Percentiles rank a stretch among this genome's conserved stretches.
phyloP scores from a whole-genome alignment of 2,329 filamentous ascomycete species.

The Colletotrichum sp. region DNA sequence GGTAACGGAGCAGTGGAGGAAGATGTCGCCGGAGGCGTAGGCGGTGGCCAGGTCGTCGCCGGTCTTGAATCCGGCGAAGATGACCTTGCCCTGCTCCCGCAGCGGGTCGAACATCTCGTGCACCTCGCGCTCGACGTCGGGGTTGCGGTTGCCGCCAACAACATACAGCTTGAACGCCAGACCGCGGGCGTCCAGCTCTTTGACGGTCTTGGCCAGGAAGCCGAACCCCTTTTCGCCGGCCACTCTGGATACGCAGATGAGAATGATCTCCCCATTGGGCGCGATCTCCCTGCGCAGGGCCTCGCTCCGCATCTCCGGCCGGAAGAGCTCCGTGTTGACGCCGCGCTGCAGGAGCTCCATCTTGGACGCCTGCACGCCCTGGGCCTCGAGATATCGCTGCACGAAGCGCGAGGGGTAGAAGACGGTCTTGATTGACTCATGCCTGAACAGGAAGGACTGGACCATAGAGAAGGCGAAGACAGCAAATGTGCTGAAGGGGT shows the following conservation, averaged over 20 bases:
- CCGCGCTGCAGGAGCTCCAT: conserved; percentile 67
- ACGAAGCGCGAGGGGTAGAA: conserved; percentile 74
- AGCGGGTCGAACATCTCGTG: conserved; percentile 63
- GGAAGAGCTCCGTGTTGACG: conserved; percentile 68
- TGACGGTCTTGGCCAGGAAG: conserved; percentile 64
- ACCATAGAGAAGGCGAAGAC: conserved; percentile 67
- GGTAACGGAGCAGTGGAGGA: conserved; percentile 73
- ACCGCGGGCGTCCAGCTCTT: conserved; percentile 57
- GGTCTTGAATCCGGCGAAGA: conserved; percentile 71
- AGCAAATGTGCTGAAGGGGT: conserved; percentile 64
- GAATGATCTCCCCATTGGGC: conserved; percentile 66
- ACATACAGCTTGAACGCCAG: conserved; percentile 69
- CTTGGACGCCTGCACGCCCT: conserved; percentile 60
- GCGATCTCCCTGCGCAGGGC: conserved; percentile 59
- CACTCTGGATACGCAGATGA: conserved; percentile 70
- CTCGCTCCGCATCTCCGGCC: conserved; percentile 56
- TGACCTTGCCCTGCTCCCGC: conserved; percentile 53
- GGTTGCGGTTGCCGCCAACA: conserved; percentile 71
- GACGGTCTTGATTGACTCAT: conserved; percentile 66
- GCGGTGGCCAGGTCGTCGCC: conserved; percentile 67
- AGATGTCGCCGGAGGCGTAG: conserved; percentile 73
- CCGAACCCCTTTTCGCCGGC: conserved; percentile 75
- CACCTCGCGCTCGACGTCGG: conserved; percentile 65
- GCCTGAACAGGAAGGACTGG: conserved; percentile 70
- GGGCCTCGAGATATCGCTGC: conserved; percentile 61